A percentile compares a stretch with the other conserved stretches of the same genome.
These are phyloP conservation scores for Heteromeles arbutifolia DNA, from an alignment of 306 rosid species.

Conservation along the genomic window DNA sequence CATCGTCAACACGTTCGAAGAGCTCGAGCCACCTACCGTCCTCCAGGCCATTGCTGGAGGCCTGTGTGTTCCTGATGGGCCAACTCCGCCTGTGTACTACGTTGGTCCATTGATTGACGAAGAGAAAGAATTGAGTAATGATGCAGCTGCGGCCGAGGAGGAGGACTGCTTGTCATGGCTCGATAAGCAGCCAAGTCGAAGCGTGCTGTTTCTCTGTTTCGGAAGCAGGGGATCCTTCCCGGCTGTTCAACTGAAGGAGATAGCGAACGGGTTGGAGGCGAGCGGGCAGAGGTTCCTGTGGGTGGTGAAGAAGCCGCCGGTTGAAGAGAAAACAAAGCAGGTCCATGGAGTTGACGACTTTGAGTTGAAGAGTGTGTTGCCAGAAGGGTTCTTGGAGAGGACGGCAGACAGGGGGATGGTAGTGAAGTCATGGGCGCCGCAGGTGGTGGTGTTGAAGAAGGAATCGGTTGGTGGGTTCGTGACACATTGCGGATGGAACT, in stretches of 20 bases:
- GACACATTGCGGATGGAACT: slow-evolving; percentile 41
- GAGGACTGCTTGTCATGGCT: slow-evolving; percentile 23
- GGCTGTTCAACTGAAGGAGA: slow-evolving; percentile 10
- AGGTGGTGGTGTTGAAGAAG: slow-evolving; percentile 22
- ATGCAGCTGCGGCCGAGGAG: neutral
- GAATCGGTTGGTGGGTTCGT: slow-evolving; percentile 32
- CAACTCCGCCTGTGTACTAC: slow-evolving; percentile 21
- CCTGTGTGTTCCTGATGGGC: slow-evolving; percentile 1
- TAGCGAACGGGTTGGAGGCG: slow-evolving; percentile 21
- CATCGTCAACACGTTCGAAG: slow-evolving; percentile 21
- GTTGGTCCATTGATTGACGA: slow-evolving; percentile 22
- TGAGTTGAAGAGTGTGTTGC: neutral
- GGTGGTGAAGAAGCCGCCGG: slow-evolving; percentile 17
- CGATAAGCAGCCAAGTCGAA: slow-evolving; percentile 16
- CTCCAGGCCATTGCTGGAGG: slow-evolving; percentile 12
- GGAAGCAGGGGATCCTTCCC: slow-evolving; percentile 25
- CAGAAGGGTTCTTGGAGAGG: slow-evolving; percentile 30
- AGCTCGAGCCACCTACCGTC: slow-evolving; percentile 8
- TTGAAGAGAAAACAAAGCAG: slow-evolving; percentile 2
- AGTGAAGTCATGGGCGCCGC: slow-evolving; percentile 37
- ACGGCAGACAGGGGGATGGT: slow-evolving; percentile 28
- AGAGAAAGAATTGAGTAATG: no score
- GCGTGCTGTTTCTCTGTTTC: slow-evolving; percentile 27
- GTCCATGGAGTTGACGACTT: neutral
- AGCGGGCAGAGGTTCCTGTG: slow-evolving; percentile 30